Conservation (phyloP, 768 basidiomycete species). For the Tricholoma terreum region DNA sequence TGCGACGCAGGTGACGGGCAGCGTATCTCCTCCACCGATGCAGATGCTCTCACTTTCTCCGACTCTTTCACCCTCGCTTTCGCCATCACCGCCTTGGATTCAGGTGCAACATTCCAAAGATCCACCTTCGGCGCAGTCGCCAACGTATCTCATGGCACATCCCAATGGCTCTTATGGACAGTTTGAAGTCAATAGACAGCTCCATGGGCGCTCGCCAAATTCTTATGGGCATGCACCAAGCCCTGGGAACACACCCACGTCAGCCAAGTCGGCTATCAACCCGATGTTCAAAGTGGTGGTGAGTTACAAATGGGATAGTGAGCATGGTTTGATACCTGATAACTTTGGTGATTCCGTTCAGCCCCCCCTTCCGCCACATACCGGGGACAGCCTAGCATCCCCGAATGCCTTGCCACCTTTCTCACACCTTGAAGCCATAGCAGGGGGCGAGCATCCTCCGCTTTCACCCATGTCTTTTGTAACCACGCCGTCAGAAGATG, state of each 20-base stretch:
- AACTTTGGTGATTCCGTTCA: constrained; percentile 32
- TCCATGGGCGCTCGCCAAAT: constrained; percentile 50
- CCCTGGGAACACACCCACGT: constrained; percentile 58
- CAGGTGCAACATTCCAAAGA: constrained; percentile 42
- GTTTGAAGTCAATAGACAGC: constrained; percentile 51
- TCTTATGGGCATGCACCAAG: constrained; percentile 59
- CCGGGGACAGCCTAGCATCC: constrained; percentile 27
- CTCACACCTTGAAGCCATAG: constrained; percentile 79
- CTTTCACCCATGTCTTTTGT: constrained; percentile 71
- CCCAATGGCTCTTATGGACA: constrained; percentile 42
- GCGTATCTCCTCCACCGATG: constrained; percentile 73
- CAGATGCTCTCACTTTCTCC: constrained; percentile 73
- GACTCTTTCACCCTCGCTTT: constrained; percentile 47
- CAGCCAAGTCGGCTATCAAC: constrained; percentile 71
- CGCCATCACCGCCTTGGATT: constrained; percentile 53
- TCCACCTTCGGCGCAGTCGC: constrained; percentile 35
- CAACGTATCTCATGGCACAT: constrained; percentile 34
- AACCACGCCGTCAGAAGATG: constrained; percentile 43
- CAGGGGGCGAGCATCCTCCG: constrained; percentile 72
- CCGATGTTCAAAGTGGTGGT: constrained; percentile 93
- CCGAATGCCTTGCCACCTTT: constrained; percentile 48
- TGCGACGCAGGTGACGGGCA: constrained; percentile 54
- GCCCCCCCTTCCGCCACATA: constrained; percentile 53
- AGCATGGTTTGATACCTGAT: constrained; percentile 34
- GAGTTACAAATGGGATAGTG: constrained; percentile 47